phyloP scores from a whole-genome alignment of 371 early-diverging fungal species.

The Phascolomyces articulosus region DNA sequence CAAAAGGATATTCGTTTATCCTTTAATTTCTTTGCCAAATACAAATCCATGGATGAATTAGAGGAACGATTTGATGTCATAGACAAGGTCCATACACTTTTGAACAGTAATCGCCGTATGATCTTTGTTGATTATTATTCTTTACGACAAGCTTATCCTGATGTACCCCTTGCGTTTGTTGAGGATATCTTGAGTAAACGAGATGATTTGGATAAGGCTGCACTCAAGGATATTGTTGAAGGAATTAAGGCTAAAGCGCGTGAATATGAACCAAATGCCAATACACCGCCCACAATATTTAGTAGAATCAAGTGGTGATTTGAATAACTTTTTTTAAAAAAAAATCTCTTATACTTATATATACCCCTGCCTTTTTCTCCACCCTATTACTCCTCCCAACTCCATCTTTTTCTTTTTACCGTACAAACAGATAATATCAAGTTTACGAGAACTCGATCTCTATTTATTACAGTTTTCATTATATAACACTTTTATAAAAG shows the following conservation, averaged over 20 bases:
- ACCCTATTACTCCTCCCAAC: not conserved
- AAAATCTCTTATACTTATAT: too few relatives aligned
- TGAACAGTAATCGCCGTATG: constrained; percentile 66
- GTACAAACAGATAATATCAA: too few relatives aligned
- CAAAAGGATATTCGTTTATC: constrained; percentile 62
- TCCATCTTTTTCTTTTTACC: too few relatives aligned
- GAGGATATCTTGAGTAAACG: constrained; percentile 77
- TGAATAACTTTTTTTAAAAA: too few relatives aligned
- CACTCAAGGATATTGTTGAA: constrained; percentile 80
- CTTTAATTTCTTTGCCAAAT: constrained; percentile 70
- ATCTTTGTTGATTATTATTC: constrained; percentile 80
- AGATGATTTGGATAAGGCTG: constrained; percentile 78
- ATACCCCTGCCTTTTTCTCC: too few relatives aligned
- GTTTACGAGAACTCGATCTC: too few relatives aligned
- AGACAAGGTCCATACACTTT: constrained; percentile 70
- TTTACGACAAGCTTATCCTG: constrained; percentile 79
- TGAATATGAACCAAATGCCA: constrained; percentile 60
- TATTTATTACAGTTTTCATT: too few relatives aligned
- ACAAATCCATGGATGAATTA: constrained; percentile 65
- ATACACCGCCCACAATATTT: constrained; percentile 54
- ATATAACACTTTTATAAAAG: too few relatives aligned
- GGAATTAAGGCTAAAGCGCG: constrained; percentile 69
- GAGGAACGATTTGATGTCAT: constrained; percentile 76
- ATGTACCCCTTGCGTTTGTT: constrained; percentile 78
- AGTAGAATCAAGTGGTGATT: constrained; percentile 52